These are phyloP conservation scores for Polyporus arcularius DNA, from an alignment of 768 basidiomycete species.

Conservation along the genomic window DNA sequence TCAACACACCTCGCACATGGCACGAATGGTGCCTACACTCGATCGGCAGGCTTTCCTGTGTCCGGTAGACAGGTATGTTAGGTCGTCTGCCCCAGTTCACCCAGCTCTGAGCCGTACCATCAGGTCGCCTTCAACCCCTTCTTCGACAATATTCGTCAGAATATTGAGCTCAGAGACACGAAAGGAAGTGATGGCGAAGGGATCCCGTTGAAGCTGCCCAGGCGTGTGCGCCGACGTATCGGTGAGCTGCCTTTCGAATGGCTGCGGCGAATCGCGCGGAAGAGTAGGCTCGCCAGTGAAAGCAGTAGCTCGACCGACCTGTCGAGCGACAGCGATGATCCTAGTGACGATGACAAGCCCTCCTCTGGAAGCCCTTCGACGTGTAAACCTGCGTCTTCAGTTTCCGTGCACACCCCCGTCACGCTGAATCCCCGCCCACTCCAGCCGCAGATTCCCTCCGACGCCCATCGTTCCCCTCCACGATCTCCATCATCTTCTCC, in stretches of 20 bases:
- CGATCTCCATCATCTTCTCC: slow-evolving; percentile 7
- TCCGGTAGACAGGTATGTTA: slow-evolving; percentile 14
- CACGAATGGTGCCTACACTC: slow-evolving; percentile 1
- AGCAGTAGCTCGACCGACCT: slow-evolving; percentile 21
- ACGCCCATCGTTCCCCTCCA: slow-evolving; percentile 2
- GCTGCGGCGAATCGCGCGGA: slow-evolving; percentile 70
- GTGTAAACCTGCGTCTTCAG: background rate
- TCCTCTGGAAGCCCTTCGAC: slow-evolving; percentile 7
- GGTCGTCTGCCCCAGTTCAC: too few relatives aligned
- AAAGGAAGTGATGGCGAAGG: slow-evolving; percentile 62
- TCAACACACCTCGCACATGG: slow-evolving; percentile 9
- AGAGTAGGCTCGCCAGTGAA: slow-evolving; percentile 37
- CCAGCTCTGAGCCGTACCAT: background rate
- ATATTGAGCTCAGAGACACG: slow-evolving; percentile 65
- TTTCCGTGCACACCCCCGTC: background rate
- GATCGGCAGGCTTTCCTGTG: slow-evolving; percentile 4
- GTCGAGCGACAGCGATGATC: slow-evolving; percentile 4
- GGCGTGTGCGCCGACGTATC: slow-evolving; percentile 42
- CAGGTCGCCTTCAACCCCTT: slow-evolving; percentile 77
- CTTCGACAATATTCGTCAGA: slow-evolving; percentile 92
- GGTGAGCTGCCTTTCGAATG: slow-evolving; percentile 78
- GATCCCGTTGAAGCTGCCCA: slow-evolving; percentile 68
- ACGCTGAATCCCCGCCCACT: background rate
- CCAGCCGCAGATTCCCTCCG: background rate
- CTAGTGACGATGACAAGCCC: slow-evolving; percentile 5